A percentile compares a stretch with the other conserved stretches of the same genome.
Evolutionary conservation across 2,329 filamentous ascomycete species (phyloP).

Genomic region (Alternaria alternata): DNA sequence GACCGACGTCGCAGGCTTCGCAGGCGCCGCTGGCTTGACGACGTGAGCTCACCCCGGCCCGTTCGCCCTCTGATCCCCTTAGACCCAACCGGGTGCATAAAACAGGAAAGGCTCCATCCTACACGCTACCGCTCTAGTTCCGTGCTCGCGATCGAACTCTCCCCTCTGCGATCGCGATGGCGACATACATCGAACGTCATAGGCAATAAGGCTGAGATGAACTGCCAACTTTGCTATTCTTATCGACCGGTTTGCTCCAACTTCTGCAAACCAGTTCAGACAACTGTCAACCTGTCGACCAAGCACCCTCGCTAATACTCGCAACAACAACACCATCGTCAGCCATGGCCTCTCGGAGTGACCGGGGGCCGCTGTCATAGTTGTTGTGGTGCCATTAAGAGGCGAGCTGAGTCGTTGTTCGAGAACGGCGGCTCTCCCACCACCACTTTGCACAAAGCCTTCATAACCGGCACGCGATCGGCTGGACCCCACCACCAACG

Average conservation of each 20-base stretch:
- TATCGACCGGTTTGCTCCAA: slow-evolving; percentile 12
- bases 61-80: slow-evolving; percentile 38
- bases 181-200: slow-evolving; percentile 43
- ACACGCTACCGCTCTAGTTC: slow-evolving; percentile 33
- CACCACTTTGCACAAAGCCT: slow-evolving; percentile 45
- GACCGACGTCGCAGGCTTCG: slow-evolving; percentile 37
- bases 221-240: slow-evolving; percentile 35
- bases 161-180: slow-evolving; percentile 40
- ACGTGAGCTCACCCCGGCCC: slow-evolving; percentile 37
- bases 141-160: slow-evolving; percentile 38
- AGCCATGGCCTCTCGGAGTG: slow-evolving; percentile 31
- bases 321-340: slow-evolving; percentile 23
- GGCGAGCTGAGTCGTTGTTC: slow-evolving; percentile 43
- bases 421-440: slow-evolving; percentile 38
- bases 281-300: slow-evolving; percentile 17
- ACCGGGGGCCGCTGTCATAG: slow-evolving; percentile 37
- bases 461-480: slow-evolving; percentile 33
- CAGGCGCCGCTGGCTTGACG: slow-evolving; percentile 21
- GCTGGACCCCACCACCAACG: slow-evolving; percentile 46
- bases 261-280: slow-evolving; percentile 17
- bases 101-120: slow-evolving; percentile 41
- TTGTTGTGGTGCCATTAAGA: slow-evolving; percentile 14
- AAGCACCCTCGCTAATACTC: slow-evolving; percentile 1
- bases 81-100: slow-evolving; percentile 40
- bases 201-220: slow-evolving; percentile 31